Evolutionary conservation across 164 flowering plant species (phyloP), one percentile per base, ranked within the genome.

Genomic region (Chimonanthus praecox): DNA sequence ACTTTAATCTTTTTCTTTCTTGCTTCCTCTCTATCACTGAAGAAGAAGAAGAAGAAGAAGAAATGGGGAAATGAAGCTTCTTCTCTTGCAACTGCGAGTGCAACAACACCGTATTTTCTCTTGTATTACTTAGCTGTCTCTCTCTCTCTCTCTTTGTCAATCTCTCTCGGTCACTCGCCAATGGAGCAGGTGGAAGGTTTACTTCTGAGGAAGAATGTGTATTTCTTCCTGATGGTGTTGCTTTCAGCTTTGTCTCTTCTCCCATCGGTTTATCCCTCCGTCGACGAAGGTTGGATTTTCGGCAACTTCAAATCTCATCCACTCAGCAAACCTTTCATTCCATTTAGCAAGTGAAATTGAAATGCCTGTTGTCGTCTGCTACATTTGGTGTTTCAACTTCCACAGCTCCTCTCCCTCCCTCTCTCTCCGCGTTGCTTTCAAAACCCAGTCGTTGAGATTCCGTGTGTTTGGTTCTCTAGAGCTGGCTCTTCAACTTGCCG

Each of bases 81-180:
- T 33, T 33, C 33, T 33, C 33, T 33, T 33, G 33, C 33, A 1
- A 33, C 33, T 33, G 33, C 33, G 33, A 33, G 33, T 33, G 33
- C 33, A 33, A 33, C 33, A 33, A 33, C 33, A 33, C 33, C 61
- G 11, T 58, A 58, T 58, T 58, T 58, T n/a, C 16, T 58, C 33
- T 58, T 58, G 61, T 13, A 6, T 1, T 33, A 33, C 33, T 33
- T 33, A 33, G 61, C 16, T 16, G 3, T 62, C 64, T 62, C 64
- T 20, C 21, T 62, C 60, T 54, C 71, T 72, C 45, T 60, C 5
- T 77, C 76, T 78, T 2, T 60, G n/a, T 60, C 63, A 4, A 3
- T 16, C n/a, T 60, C 63, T 3, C 65, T 62, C 21, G 3, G 78
- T 64, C 54, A 16, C 18, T 8, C 67, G 45, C 66, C 74, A 62